These are phyloP conservation scores for Sporothrix euskadiensis DNA, from an alignment of 2,329 filamentous ascomycete species.

Conservation along the genomic window DNA sequence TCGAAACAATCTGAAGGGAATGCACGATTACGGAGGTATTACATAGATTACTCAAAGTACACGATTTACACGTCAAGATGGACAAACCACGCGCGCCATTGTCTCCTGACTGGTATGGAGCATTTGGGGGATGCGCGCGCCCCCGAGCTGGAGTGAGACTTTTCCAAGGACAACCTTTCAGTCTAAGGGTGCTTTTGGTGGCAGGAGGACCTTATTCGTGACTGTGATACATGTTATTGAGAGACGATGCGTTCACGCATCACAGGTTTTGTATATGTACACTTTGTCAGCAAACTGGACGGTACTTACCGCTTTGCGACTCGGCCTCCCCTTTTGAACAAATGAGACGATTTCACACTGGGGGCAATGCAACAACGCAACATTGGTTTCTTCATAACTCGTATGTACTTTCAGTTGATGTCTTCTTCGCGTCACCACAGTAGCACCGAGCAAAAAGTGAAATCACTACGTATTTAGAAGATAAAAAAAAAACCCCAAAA, in stretches of 20 bases:
- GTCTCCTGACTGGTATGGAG: constrained; percentile 7
- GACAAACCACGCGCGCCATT: not conserved
- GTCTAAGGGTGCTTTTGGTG: not conserved
- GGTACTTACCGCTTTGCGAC: not conserved
- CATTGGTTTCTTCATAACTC: not conserved
- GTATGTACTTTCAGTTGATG: too few species aligned
- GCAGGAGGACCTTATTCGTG: not conserved
- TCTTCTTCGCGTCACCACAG: not conserved
- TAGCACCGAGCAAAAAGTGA: not conserved
- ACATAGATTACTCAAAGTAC: not conserved
- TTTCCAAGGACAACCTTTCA: not conserved
- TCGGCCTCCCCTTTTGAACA: not conserved
- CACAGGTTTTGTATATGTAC: not conserved
- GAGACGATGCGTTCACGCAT: not conserved
- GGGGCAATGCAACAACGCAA: not conserved
- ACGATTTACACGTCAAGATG: not conserved
- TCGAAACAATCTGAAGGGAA: not conserved
- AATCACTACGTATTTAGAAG: too few species aligned
- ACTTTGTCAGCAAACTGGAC: not conserved
- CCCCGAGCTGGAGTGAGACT: constrained; percentile 13
- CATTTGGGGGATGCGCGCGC: not conserved
- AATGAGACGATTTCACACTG: not conserved
- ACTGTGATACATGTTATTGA: not conserved
- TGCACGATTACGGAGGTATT: constrained; percentile 1
- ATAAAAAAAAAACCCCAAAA: not conserved